Percentiles rank a stretch among this genome's conserved stretches.
phyloP scores from a whole-genome alignment of 345 rosid genomes.

The Sonneratia caseolaris region DNA sequence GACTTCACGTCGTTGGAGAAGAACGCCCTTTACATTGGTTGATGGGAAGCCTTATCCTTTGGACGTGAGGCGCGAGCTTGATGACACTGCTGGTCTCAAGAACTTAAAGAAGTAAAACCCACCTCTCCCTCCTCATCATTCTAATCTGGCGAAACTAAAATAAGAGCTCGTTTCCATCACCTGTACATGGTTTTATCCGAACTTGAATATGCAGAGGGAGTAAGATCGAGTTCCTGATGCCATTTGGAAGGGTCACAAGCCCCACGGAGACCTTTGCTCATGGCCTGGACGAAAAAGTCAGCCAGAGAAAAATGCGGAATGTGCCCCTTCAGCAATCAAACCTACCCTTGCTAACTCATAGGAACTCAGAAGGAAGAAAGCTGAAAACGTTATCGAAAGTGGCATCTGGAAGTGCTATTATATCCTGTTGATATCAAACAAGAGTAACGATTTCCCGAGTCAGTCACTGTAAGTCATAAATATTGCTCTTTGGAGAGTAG shows the following conservation, averaged over 20 bases:
- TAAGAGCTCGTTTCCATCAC: neutral
- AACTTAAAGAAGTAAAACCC: conserved; percentile 71
- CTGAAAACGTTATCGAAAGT: too few relatives aligned
- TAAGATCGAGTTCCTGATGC: conserved; percentile 76
- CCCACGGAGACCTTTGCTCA: conserved; percentile 15
- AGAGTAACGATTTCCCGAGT: too few relatives aligned
- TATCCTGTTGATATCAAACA: too few relatives aligned
- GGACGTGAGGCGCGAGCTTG: conserved; percentile 98
- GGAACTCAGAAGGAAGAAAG: too few relatives aligned
- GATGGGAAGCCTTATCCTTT: conserved; percentile 90
- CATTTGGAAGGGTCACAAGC: conserved; percentile 95
- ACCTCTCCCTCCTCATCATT: neutral
- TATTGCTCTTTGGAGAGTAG: too few relatives aligned
- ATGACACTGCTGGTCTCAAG: conserved; percentile 94
- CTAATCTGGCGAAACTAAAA: neutral
- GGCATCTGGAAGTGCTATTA: too few relatives aligned
- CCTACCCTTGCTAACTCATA: too few relatives aligned
- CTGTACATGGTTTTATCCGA: neutral
- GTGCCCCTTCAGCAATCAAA: too few relatives aligned
- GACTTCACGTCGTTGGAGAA: conserved; percentile 98
- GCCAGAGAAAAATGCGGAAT: conserved; percentile 28
- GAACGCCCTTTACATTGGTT: conserved; percentile 87
- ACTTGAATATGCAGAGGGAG: conserved; percentile 62
- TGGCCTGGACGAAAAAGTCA: neutral
- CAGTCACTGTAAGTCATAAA: too few relatives aligned